Evolutionary conservation across 495 filamentous ascomycete species (phyloP), one percentile per base, ranked within the genome.

Genomic region (Schizothecium vesticola): DNA sequence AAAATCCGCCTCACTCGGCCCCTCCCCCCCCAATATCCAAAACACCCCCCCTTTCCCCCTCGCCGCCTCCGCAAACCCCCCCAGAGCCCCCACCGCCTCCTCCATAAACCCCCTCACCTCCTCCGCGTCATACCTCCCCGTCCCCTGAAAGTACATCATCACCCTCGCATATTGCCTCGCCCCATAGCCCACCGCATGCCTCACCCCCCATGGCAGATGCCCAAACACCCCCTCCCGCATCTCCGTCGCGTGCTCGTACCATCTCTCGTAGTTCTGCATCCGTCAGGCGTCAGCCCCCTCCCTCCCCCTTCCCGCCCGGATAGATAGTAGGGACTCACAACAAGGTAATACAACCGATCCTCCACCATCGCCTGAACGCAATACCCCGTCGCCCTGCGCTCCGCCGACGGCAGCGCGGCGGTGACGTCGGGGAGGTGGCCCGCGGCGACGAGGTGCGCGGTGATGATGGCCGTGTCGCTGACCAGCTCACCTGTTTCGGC

Each of bases 101-200:
- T 61, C 21, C 12, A 74, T 73, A 31, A 85, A 80, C 0, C 22
- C 55, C 13, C 43, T 56, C 23, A 85, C 80, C 72, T 88, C 86
- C 0, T 80, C 79, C 0, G 67, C 43, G 0, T 76, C 71, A 70
- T 80, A 83, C 9, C 82, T 80, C 10, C 77, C 71, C 2, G 81
- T 84, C 0, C 86, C 86, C 67, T 87, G 85, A 10, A 83, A 82
- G n/a, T 83, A 70, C 26, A 88, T 61, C 19, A 77, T 84, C n/a
- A 73, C 64, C 10, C 69, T 71, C 12, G 62, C 71, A 23, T 77
- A 80, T 60, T 80, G 77, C 68, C 80, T 81, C 25, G 76, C 68
- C 0, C 84, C 33, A 8, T 71, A 65, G 0, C 82, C 83, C n/a
- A 85, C 71, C 7, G 85, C 23, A 1, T 86, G 69, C 12, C 77